Percentiles rank a stretch among this genome's conserved stretches.
Conservation (phyloP, 2,329 filamentous ascomycete genomes). For the Xylariaceae sp. region DNA sequence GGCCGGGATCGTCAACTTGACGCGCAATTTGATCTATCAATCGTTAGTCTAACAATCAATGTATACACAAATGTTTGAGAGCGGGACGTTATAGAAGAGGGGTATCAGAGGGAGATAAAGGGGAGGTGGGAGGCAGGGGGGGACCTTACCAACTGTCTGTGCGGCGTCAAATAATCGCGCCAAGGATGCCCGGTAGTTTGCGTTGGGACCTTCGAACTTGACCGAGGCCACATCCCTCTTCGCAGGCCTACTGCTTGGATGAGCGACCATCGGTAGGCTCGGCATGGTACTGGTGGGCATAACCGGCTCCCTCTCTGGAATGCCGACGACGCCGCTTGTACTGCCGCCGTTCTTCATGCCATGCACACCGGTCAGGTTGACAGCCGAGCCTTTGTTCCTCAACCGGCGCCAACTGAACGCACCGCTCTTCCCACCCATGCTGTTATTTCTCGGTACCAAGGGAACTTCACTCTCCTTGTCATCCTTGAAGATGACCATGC, state of each 20-base stretch:
- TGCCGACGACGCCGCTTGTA: constrained; percentile 26
- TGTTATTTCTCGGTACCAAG: constrained; percentile 50
- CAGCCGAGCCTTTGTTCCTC: constrained; percentile 78
- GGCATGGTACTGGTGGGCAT: constrained; percentile 63
- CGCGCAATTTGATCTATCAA: constrained; percentile 82
- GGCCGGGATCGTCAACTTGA: constrained; percentile 90
- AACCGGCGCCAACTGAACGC: constrained; percentile 86
- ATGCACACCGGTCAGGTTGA: constrained; percentile 51
- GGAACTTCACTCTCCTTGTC: constrained; percentile 38
- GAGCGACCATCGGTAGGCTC: constrained; percentile 70
- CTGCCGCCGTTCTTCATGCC: constrained; percentile 38
- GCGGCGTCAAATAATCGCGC: constrained; percentile 89
- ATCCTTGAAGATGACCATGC: constrained; percentile 39
- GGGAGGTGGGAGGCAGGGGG: background rate
- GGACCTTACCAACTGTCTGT: constrained; percentile 75
- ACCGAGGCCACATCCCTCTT: constrained; percentile 66
- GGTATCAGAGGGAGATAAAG: background rate
- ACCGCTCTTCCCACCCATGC: constrained; percentile 67
- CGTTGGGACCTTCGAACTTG: constrained; percentile 76
- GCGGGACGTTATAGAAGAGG: background rate
- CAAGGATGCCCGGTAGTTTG: constrained; percentile 84
- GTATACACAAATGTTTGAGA: background rate
- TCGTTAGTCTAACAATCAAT: constrained; percentile 24
- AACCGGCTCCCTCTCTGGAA: constrained; percentile 40
- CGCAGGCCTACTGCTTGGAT: constrained; percentile 60